phyloP scores from a whole-genome alignment of 208 protist species.

The Blastocrithidia nonstop region DNA sequence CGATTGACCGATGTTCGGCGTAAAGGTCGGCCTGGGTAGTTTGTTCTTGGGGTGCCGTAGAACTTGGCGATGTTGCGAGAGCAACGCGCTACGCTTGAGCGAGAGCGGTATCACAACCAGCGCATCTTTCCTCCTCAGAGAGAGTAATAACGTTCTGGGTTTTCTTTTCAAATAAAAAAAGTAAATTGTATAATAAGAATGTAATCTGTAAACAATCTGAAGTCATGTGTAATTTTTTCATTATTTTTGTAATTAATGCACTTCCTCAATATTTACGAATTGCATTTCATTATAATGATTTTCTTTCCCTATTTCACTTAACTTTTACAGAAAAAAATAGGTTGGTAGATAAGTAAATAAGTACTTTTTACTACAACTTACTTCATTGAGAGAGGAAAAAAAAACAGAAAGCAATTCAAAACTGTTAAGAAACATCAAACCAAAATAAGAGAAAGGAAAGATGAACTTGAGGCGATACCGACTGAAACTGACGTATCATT shows the following conservation, averaged over 20 bases:
- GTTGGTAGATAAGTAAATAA: too few species aligned
- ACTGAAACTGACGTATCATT: too few species aligned
- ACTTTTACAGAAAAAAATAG: too few species aligned
- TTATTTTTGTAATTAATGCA: background rate
- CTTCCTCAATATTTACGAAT: too few species aligned
- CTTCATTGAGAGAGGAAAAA: too few species aligned
- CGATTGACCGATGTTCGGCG: slow-evolving; percentile 72
- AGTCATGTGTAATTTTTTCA: background rate
- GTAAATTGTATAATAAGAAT: background rate
- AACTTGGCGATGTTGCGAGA: slow-evolving; percentile 59
- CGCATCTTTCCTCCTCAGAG: slow-evolving; percentile 68
- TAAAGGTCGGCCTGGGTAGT: slow-evolving; percentile 58
- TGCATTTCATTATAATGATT: too few species aligned
- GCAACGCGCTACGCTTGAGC: slow-evolving; percentile 58
- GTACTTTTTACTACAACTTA: too few species aligned
- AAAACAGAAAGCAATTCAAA: too few species aligned
- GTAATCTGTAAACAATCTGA: background rate
- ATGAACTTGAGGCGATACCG: too few species aligned
- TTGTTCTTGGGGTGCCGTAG: slow-evolving; percentile 83
- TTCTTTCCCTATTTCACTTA: too few species aligned
- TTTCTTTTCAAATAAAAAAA: background rate
- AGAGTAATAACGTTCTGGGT: background rate
- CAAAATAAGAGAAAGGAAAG: too few species aligned
- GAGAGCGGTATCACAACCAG: slow-evolving; percentile 46
- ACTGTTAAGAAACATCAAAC: too few species aligned